Base-by-base conservation (phyloP, 345 rosid genomes). In the Pugionium dolabratum region DNA sequence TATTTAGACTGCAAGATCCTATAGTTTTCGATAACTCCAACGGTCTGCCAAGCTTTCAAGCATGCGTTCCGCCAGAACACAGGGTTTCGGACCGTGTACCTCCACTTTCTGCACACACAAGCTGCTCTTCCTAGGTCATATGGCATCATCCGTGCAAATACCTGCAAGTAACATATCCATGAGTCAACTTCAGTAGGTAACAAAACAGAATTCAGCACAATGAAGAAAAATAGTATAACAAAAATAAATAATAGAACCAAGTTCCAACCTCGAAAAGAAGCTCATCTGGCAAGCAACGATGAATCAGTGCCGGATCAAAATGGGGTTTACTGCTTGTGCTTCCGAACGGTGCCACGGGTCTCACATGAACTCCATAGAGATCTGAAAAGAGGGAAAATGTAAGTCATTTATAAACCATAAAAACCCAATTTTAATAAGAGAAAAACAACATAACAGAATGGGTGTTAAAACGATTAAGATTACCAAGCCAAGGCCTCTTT, bases 401-500 rank as follows among this genome's bases (percentile, higher is more conserved):
- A 36, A 10, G 62, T 50, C 32, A 59, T 27, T 18, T 59, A 11
- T 9, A 35, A 43, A 64, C 7, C 25, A 42, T 30, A 9, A 40
- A 43, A 56, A 33, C 6, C 9, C 46, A 46, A 0, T 31, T 51
- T 0, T 11, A 1, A 42, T 3, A 64, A 40, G 7, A 36, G 5
- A 31, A 44, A 49, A 10, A 1, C 48, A 18, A 44, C 2, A 56
- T 1, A 11, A 56, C 7, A 18, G 40, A 52, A 43, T 4, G 8
- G 5, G 45, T 41, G 36, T 55, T 33, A 51, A 57, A 30, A 25
- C 5, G 59, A 71, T 42, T 1, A 42, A 61, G 68, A 59, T 62
- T 86, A 93, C 98, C 97, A 36, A 93, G 90, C 98, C 98, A 93
- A 25, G 97, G 98, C 62, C 97, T 85, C 43, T 72, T 81, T 4